Evolutionary conservation across 139 green algal genomes (phyloP), one percentile per base, ranked within the genome.

Genomic region (Chlorella sorokiniana): DNA sequence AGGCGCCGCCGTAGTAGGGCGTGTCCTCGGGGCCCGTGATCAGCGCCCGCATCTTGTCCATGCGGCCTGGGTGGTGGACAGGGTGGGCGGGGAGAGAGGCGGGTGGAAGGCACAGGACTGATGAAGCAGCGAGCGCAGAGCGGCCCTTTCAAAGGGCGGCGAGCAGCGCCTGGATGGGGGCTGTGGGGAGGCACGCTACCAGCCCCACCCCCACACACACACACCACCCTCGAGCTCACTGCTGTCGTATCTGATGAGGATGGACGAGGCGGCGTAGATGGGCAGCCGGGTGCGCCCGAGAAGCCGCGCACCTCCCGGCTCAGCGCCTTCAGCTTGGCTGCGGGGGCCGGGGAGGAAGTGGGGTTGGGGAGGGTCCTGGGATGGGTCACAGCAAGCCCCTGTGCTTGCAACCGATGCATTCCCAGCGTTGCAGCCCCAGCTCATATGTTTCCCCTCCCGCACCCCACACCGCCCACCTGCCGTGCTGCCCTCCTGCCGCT

Each of bases 1-100:
- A 98, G 73, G 87, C 78, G 37, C 91, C 93, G 41, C 82, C 84
- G 44, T 90, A 88, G 81, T 97, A 97, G 11, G 93, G 93, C 0
- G 94, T 97, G 83, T 86, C 92, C 83, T 92, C 83, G 3, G 89
- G 90, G 3, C 91, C 88, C 37, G 83, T 91, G 82, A 95, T 89
- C 71, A 93, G 64, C 45, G 84, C 89, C 4, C 91, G 52, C 77
- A 94, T 85, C 82, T 93, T 92, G 89, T 96, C 92, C 31, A 89
- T 83, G n/a, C 89, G 78, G 31, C 93, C 89, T 35, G 69, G 54
- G 61, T 93, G 89, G 54, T 91, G 84, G 41, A 14, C 3, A 14
- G 41, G 9, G n/a, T 42, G 69, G 51, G 56, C 5, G 54, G 54
- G 1, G 38, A 8, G 40, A 56, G 7, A 41, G 69, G 69, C 42